Evolutionary conservation across 495 filamentous ascomycete species (phyloP).

Genomic region (Friedmanniomyces endolithicus): DNA sequence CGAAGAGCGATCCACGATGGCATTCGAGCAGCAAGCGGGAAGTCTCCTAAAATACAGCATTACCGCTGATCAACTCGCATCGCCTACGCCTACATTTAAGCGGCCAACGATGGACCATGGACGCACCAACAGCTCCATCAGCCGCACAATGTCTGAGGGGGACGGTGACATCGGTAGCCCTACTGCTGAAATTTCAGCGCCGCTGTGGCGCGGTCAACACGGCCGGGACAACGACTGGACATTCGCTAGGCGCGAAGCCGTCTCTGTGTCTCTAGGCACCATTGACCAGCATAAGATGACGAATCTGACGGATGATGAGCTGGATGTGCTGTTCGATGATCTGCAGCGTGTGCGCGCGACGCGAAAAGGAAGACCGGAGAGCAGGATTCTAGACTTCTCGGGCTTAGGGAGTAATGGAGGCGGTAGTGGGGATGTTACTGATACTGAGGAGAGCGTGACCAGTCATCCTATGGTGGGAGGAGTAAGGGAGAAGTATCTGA

Average conservation of each 20-base stretch:
- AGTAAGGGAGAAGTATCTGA: conserved; percentile 89
- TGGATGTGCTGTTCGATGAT: conserved; percentile 90
- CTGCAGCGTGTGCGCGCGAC: conserved; percentile 77
- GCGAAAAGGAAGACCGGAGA: conserved; percentile 54
- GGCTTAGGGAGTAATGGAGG: background rate
- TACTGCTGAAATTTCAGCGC: conserved; percentile 57
- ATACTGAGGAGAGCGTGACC: conserved; percentile 78
- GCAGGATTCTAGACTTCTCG: conserved; percentile 30
- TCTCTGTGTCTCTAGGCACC: conserved; percentile 74
- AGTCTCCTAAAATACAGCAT: conserved; percentile 82
- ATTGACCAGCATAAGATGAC: conserved; percentile 66
- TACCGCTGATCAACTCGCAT: conserved; percentile 65
- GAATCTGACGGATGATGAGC: conserved; percentile 79
- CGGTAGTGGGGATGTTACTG: conserved; percentile 59
- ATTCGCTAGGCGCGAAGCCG: conserved; percentile 84
- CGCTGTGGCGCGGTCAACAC: conserved; percentile 39
- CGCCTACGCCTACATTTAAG: conserved; percentile 48
- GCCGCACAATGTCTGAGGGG: conserved; percentile 49
- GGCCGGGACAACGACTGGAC: conserved; percentile 91
- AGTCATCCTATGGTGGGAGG: conserved; percentile 49
- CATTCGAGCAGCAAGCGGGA: conserved; percentile 8
- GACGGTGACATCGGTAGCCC: conserved; percentile 58
- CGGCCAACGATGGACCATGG: conserved; percentile 47
- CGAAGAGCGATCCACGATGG: conserved; percentile 57
- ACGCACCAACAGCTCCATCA: conserved; percentile 44